Conservation (phyloP, 345 rosid species). For the Salix koriyanagi region DNA sequence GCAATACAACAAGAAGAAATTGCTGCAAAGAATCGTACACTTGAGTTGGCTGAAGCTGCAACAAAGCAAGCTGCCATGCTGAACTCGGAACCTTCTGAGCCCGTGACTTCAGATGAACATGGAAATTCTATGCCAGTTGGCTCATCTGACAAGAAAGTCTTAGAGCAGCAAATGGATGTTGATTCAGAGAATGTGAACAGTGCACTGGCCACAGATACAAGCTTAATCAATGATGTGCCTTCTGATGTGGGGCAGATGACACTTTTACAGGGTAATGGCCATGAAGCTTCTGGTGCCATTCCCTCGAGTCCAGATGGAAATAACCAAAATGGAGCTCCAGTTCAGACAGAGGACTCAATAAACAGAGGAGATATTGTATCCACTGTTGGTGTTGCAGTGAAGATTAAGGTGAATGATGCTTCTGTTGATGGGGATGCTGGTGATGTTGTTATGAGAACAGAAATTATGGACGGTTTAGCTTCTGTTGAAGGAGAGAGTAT, state of each 20-base stretch:
- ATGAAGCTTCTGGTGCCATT: not conserved
- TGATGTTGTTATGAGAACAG: constrained; percentile 7
- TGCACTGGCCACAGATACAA: constrained; percentile 5
- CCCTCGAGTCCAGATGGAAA: not conserved
- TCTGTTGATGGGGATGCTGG: constrained; percentile 22
- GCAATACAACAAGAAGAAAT: constrained; percentile 52
- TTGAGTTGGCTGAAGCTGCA: constrained; percentile 27
- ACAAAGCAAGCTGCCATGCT: constrained; percentile 22
- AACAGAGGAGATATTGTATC: not conserved
- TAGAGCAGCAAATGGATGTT: constrained; percentile 18
- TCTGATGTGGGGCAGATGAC: not conserved
- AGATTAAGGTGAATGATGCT: constrained; percentile 14
- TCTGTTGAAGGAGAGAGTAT: constrained; percentile 19
- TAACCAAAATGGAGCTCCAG: constrained; percentile 1
- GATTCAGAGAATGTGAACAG: constrained; percentile 17
- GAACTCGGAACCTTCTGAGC: constrained; percentile 17
- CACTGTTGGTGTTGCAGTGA: not conserved
- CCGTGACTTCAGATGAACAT: constrained; percentile 16
- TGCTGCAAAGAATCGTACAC: constrained; percentile 33
- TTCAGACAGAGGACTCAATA: not conserved
- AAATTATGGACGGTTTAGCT: not conserved
- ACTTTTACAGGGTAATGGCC: not conserved
- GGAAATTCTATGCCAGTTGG: constrained; percentile 17
- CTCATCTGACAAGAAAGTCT: constrained; percentile 8
- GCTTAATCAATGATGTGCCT: constrained; percentile 5